Percentiles rank a stretch among this genome's conserved stretches.
Evolutionary conservation across 768 basidiomycete species (phyloP).

Genomic region (Kwoniella botswanensis): DNA sequence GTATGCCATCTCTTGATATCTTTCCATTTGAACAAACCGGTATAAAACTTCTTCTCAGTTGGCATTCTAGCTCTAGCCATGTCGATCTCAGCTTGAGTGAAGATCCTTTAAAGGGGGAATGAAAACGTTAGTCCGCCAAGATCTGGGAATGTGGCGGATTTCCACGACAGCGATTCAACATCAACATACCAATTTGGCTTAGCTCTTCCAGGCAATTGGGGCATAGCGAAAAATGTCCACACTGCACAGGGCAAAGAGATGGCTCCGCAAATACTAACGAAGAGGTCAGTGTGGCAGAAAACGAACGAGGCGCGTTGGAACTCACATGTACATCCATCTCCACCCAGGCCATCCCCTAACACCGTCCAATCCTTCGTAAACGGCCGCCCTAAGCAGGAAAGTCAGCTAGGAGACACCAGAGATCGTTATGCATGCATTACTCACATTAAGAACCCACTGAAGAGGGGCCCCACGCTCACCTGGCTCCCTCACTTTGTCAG

Average conservation of each 20-base stretch:
- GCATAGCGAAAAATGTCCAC: slow-evolving; percentile 47
- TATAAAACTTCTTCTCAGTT: slow-evolving; percentile 37
- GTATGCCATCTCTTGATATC: slow-evolving; percentile 45
- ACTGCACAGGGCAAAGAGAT: slow-evolving; percentile 42
- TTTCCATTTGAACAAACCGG: slow-evolving; percentile 48
- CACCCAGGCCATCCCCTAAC: slow-evolving; percentile 34
- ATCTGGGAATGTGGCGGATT: too few relatives aligned
- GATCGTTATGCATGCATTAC: background rate
- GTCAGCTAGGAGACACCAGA: too few relatives aligned
- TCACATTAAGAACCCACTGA: slow-evolving; percentile 45
- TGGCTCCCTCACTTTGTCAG: too few relatives aligned
- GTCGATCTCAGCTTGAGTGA: slow-evolving; percentile 40
- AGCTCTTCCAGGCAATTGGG: slow-evolving; percentile 38
- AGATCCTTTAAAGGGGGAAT: slow-evolving; percentile 28
- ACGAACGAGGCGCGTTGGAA: background rate
- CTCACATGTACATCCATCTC: slow-evolving; percentile 44
- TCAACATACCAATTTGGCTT: slow-evolving; percentile 39
- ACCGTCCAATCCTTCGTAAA: slow-evolving; percentile 35
- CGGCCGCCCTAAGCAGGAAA: slow-evolving; percentile 33
- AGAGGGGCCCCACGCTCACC: slow-evolving; percentile 31
- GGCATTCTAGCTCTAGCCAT: slow-evolving; percentile 38
- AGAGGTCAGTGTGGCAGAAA: background rate
- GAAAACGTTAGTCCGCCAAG: too few relatives aligned
- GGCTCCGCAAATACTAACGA: slow-evolving; percentile 33
- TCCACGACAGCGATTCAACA: background rate